Conservation (phyloP, 495 filamentous ascomycete species). For the Penicillium silybi region DNA sequence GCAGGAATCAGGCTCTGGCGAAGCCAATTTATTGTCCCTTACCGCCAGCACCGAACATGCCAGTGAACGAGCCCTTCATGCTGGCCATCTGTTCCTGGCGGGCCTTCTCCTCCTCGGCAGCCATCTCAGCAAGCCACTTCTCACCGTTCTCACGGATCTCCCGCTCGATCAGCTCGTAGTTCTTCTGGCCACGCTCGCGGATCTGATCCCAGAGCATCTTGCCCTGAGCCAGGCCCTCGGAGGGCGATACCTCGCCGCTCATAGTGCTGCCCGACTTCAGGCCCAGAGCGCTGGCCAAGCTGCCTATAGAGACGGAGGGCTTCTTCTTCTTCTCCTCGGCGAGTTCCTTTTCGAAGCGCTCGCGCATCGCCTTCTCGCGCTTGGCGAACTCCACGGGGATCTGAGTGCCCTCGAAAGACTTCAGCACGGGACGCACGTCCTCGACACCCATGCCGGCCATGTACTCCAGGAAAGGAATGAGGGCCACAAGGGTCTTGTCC, state of each 20-base stretch:
- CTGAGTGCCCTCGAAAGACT: slow-evolving; percentile 78
- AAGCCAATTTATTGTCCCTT: slow-evolving; percentile 27
- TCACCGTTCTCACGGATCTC: slow-evolving; percentile 89
- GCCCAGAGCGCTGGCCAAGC: slow-evolving; percentile 67
- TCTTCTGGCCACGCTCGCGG: slow-evolving; percentile 82
- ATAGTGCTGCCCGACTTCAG: slow-evolving; percentile 56
- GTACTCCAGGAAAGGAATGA: slow-evolving; percentile 96
- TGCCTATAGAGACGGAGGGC: slow-evolving; percentile 52
- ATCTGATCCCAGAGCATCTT: slow-evolving; percentile 95
- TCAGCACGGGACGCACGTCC: slow-evolving; percentile 79
- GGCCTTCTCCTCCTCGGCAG: slow-evolving; percentile 74
- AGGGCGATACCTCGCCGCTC: slow-evolving; percentile 63
- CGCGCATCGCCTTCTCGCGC: slow-evolving; percentile 79
- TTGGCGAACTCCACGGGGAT: slow-evolving; percentile 86
- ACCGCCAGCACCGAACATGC: slow-evolving; percentile 46
- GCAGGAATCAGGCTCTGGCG: background rate
- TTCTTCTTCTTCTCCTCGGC: slow-evolving; percentile 66
- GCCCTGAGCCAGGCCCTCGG: slow-evolving; percentile 74
- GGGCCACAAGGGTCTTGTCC: slow-evolving; percentile 77
- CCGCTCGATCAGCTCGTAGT: slow-evolving; percentile 82
- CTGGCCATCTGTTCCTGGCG: slow-evolving; percentile 86
- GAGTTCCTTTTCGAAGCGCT: slow-evolving; percentile 72
- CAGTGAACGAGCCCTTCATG: slow-evolving; percentile 65
- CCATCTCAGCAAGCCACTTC: slow-evolving; percentile 92
- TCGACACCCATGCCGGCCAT: slow-evolving; percentile 85